Evolutionary conservation across 257 asterid genomes (phyloP), one percentile per base, ranked within the genome.

Genomic region (Solanum bukasovii): DNA sequence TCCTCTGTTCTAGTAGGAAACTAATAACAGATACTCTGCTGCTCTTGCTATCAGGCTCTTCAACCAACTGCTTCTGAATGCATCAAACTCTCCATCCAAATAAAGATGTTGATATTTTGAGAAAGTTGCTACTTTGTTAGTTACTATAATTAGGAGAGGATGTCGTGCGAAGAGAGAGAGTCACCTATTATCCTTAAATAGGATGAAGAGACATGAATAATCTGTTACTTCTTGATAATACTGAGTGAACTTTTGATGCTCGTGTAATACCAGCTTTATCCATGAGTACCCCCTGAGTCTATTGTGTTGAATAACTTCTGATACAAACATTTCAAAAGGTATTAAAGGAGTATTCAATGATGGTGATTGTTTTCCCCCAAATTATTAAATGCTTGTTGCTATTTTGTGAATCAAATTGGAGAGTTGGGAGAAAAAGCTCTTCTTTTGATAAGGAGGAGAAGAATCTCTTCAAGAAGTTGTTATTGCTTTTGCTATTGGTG

Each of bases 41-140:
- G 73, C 75, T 75, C 61, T 74, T 87, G 59, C 20, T 87, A 74
- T 59, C 88, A 87, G 88, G 86, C 88, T 87, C 86, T 42, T 86
- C 84, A 49, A 72, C 84, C 84, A 86, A 86, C 61, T 23, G 65
- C 82, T 18, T 12, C 82, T 37, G 61, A 71, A 61, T 44, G 34
- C 38, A 52, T 86, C 56, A 5, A 31, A 33, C 27, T 25, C 78
- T 78, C 33, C 52, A 21, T 74, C 31, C 83, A 74, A 74, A 21
- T 21, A 74, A 74, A 74, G 83, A 74, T 21, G 61, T 82, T 82
- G 86, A 9, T 29, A 82, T 49, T 82, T 49, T 49, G 86, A 46
- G 86, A 31, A 82, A 46, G 70, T 23, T 82, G 42, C 20, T 49
- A 49, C 70, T 16, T 79, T 44, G 65, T 46, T 81, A 79, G 85